Base-by-base conservation (phyloP, 352 stramenopile species). In the Elongisporangium undulatum region DNA sequence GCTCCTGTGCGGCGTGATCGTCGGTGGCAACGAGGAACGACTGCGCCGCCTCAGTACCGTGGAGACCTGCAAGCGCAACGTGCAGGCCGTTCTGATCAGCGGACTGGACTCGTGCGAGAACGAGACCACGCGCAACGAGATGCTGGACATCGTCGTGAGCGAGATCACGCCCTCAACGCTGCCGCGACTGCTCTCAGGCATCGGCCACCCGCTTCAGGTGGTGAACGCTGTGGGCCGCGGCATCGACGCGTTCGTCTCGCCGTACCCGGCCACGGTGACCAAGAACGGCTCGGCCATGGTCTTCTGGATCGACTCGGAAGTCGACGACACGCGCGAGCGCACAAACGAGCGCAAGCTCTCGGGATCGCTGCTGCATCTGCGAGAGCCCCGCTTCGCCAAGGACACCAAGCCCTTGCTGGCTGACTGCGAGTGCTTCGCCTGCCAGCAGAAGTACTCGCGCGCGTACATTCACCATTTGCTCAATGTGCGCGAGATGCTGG, bases 401-500 rank as follows among this genome's bases (percentile, higher is more conserved):
- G 85, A 95, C 67, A 80, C 85, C 59, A 59, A 63, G 13, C 83
- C 85, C 24, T 57, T 95, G 20, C 61, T 91, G 45, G 67, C 55
- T 2, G 77, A 72, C 41, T 95, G 85, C 59, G 62, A 81, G 21
- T 95, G 85, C 68, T 93, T 87, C 62, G 75, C 82, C 8, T 95
- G 85, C 63, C 66, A 69, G 45, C 34, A 45, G 12, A 71, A 88
- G 59, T 89, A 90, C 62, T 89, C 77, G 62, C 80, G 89, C 23
- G 83, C 87, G 24, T 98, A 98, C 68, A 77, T 98, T 29, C 91
- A 98, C 70, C 92, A 98, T 74, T 62, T 98, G 66, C 81, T 97
- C 39, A 90, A 94, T 55, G 91, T 96, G 34, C 89, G 93, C 20
- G 92, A 98, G 74, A 90, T 98, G 80, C 69, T 97, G 17, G 90